Base-by-base conservation (phyloP, 495 filamentous ascomycete genomes). In the Penicillium crystallinum region DNA sequence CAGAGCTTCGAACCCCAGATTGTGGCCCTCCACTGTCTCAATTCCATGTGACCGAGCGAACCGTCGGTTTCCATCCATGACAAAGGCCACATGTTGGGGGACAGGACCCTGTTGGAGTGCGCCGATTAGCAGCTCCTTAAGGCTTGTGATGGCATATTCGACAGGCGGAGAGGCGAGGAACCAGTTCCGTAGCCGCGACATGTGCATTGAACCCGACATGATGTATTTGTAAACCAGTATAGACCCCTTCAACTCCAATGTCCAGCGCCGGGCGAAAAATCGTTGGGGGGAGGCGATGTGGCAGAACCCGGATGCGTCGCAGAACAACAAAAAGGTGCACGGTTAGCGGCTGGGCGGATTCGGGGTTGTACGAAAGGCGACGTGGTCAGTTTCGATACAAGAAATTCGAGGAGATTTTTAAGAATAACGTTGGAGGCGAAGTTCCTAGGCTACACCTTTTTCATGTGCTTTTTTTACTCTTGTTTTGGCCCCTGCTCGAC, bases 21-120 rank as follows among this genome's bases (percentile, higher is more conserved):
- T 89, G 67, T 98, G 93, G n/a, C 93, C 93, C 71, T 98, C 91
- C 33, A 96, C 86, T 0, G 91, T 96, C 78, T 98, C 93, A 62
- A 98, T 95, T 42, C 92, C 83, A 72, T 92, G 89, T 41, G 76
- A 85, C 43, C 89, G 78, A 1, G 93, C 93, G 69, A 93, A 98
- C 18, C 93, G 83, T 43, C 93, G 75, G 67, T 98, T 98, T 33
- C 93, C 93, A 68, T 98, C 93, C 95, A 97, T 97, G 49, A 96
- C 91, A 62, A 98, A 97, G 6, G 93, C 93, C 46, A 98, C 82
- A 82, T 98, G 93, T 56, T 86, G 82, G 12, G 93, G 93, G 43
- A 98, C 83, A 7, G 91, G 89, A 4, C 95, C 93, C 69, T 96
- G 90, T 50, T 82, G 84, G 29, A 97, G 72, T 17, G 91, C 87